phyloP scores from a whole-genome alignment of 2,329 filamentous ascomycete genomes.

The Colletotrichum camelliae region DNA sequence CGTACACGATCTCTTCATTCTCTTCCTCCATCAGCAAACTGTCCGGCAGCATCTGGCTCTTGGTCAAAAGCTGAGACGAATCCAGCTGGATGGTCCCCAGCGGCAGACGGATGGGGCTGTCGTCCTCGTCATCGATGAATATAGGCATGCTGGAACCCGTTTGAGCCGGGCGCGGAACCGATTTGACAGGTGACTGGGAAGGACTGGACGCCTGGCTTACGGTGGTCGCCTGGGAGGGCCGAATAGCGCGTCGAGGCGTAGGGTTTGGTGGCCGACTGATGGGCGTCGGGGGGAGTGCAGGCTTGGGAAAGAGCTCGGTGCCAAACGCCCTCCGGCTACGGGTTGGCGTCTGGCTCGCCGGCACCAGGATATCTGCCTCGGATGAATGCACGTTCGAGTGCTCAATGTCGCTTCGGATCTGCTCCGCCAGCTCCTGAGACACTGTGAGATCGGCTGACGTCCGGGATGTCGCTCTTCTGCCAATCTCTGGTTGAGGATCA shows the following conservation, averaged over 20 bases:
- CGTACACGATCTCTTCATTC: slow-evolving; percentile 23
- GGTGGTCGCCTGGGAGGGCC: slow-evolving; percentile 38
- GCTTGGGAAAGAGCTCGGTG: slow-evolving; percentile 16
- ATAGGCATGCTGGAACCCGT: slow-evolving; percentile 24
- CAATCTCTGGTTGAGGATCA: neutral
- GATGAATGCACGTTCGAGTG: slow-evolving; percentile 35
- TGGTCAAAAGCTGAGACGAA: slow-evolving; percentile 55
- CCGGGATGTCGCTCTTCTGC: neutral
- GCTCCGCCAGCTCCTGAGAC: slow-evolving; percentile 58
- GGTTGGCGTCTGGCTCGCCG: slow-evolving; percentile 31
- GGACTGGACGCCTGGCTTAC: slow-evolving; percentile 40
- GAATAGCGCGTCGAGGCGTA: slow-evolving; percentile 15
- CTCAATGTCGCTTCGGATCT: slow-evolving; percentile 49
- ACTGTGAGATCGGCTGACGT: slow-evolving; percentile 32
- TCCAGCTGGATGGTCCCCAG: slow-evolving; percentile 28
- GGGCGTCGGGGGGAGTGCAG: slow-evolving; percentile 10
- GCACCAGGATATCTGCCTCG: slow-evolving; percentile 33
- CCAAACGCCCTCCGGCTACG: neutral
- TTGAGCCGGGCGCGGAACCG: slow-evolving; percentile 27
- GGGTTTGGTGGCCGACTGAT: slow-evolving; percentile 18
- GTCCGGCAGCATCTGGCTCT: slow-evolving; percentile 59
- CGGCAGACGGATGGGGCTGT: slow-evolving; percentile 24
- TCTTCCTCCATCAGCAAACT: slow-evolving; percentile 45
- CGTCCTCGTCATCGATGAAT: slow-evolving; percentile 25
- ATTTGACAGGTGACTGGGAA: slow-evolving; percentile 32